Evolutionary conservation across 345 rosid genomes (phyloP).

Genomic region (Hypericum androsaemum): DNA sequence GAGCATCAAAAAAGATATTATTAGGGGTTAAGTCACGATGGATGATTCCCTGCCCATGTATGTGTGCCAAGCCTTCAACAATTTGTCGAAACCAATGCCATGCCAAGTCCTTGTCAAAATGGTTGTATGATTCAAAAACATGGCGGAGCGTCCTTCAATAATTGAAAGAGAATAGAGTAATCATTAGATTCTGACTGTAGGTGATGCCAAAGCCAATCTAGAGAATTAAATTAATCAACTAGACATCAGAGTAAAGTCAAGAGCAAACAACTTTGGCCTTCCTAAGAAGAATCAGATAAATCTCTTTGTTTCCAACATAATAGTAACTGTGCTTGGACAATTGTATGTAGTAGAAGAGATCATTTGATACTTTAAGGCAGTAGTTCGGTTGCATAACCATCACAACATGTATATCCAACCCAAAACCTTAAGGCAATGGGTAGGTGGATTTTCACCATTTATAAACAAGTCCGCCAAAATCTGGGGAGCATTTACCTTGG

Average conservation of each 20-base stretch:
- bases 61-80: constrained; percentile 91
- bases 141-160: constrained; percentile 77
- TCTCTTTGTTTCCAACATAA: too few species aligned
- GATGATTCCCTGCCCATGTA: constrained; percentile 95
- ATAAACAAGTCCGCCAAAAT: too few species aligned
- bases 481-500: constrained; percentile 50
- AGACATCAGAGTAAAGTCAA: not conserved
- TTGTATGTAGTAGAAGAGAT: too few species aligned
- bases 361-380: too few species aligned
- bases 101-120: constrained; percentile 67
- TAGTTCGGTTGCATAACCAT: too few species aligned
- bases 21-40: constrained; percentile 93
- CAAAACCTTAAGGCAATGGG: too few species aligned
- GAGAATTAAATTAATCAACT: not conserved
- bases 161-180: constrained; percentile 9
- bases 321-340: too few species aligned
- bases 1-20: constrained; percentile 93
- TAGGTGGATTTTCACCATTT: too few species aligned
- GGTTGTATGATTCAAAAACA: constrained; percentile 70
- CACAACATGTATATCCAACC: too few species aligned
- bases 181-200: constrained; percentile 10
- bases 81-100: constrained; percentile 92
- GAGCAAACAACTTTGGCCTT: too few species aligned
- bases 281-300: too few species aligned
- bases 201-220: constrained; percentile 4